These are phyloP conservation scores for Clarireedia homoeocarpa DNA, from an alignment of 2,329 filamentous ascomycete genomes.

Conservation along the genomic window DNA sequence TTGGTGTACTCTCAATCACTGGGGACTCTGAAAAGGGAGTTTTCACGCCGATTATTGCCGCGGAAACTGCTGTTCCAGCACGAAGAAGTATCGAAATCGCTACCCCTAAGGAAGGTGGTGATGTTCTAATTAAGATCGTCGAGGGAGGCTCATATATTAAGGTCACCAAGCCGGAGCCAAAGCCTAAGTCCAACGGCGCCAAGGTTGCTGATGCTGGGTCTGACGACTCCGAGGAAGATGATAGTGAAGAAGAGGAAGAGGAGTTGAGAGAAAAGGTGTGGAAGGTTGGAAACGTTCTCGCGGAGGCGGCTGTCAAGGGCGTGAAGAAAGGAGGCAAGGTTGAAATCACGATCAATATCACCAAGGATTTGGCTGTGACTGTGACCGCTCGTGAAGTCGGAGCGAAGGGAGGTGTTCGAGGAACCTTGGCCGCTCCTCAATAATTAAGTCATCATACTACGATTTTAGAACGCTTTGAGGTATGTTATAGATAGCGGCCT, in stretches of 20 bases:
- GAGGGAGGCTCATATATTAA: slow-evolving; percentile 91
- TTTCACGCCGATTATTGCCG: slow-evolving; percentile 74
- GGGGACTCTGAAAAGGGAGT: slow-evolving; percentile 52
- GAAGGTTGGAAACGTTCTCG: slow-evolving; percentile 77
- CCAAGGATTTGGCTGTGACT: slow-evolving; percentile 69
- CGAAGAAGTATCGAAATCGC: slow-evolving; percentile 74
- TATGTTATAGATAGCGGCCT: slow-evolving; percentile 2
- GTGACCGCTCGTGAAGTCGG: slow-evolving; percentile 81
- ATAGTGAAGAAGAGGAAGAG: slow-evolving; percentile 70
- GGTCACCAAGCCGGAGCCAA: slow-evolving; percentile 78
- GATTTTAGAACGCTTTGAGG: slow-evolving; percentile 1
- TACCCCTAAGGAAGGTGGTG: slow-evolving; percentile 71
- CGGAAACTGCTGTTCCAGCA: slow-evolving; percentile 85
- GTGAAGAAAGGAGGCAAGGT: slow-evolving; percentile 86
- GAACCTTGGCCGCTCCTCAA: slow-evolving; percentile 25
- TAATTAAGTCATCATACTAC: not conserved
- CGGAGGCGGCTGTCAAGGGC: slow-evolving; percentile 75
- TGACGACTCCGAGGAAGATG: slow-evolving; percentile 49
- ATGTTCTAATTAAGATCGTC: slow-evolving; percentile 79
- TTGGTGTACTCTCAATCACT: slow-evolving; percentile 69
- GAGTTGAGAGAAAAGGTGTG: slow-evolving; percentile 85
- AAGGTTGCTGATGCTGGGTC: slow-evolving; percentile 50
- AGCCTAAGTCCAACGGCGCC: slow-evolving; percentile 54
- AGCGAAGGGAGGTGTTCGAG: slow-evolving; percentile 29
- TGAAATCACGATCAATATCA: slow-evolving; percentile 87